Base-by-base conservation (phyloP, 2,329 filamentous ascomycete genomes). In the Cryphonectria japonica region DNA sequence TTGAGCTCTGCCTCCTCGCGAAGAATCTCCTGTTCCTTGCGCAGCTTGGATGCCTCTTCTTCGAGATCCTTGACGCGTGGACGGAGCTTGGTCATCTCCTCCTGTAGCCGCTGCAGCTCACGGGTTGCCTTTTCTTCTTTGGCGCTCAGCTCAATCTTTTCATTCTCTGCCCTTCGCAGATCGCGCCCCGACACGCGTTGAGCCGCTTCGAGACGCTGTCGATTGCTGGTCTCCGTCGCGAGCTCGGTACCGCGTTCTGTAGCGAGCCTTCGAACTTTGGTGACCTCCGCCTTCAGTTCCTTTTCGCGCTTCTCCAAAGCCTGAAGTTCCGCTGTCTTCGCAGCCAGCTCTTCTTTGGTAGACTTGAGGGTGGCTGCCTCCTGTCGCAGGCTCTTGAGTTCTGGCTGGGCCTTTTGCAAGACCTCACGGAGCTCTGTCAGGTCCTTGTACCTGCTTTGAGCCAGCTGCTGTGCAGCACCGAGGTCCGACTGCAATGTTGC, bases 391-490 rank as follows among this genome's bases (percentile, higher is more conserved):
- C 84, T 91, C 78, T 91, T 92, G 34, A 98, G 83, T 80, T 99
- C 95, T 0, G 94, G 92, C 77, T 98, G 95, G 0, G 92, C 88
- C 79, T 96, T 97, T 75, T 94, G 91, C 41, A 98, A 81, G 2
- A 95, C 85, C 73, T 95, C 92, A 29, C 91, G 88, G 62, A 97
- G 83, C 39, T 97, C 93, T 0, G 91, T 91, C 1, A 98, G 83
- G 72, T 98, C 95, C 79, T 94, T 97, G 84, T 94, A 98, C 41
- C 96, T 88, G 22, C 89, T 92, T 72, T 97, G 91, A 0, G 96
- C 94, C 16, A 98, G 87, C 80, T 97, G 90, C 78, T 98, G 91
- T 0, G 95, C 92, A 2, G 94, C 94, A 1, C 90, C 92, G 3
- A 98, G 86, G 78, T 99, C 95, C 0, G 92, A 93, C 77, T 97